Conservation (phyloP, 306 rosid genomes). For the Begonia loranthoides region DNA sequence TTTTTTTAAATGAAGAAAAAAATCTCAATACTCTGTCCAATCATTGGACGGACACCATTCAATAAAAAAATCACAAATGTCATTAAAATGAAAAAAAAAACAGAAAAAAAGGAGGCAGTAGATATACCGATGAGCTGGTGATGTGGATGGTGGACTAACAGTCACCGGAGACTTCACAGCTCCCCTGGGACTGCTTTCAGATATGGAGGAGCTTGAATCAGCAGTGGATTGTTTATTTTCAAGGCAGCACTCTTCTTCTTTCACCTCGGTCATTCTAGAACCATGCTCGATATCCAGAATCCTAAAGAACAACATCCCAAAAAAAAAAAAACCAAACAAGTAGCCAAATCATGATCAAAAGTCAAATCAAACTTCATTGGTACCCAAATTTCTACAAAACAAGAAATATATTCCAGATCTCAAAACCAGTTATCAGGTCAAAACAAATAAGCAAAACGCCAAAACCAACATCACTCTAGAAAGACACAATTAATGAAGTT, state of each 20-base stretch:
- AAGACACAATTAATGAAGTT: conserved; percentile 6
- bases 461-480: neutral
- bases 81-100: neutral
- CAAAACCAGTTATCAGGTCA: conserved; percentile 33
- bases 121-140: conserved; percentile 59
- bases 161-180: conserved; percentile 56
- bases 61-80: no score
- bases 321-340: neutral
- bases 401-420: conserved; percentile 49
- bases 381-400: conserved; percentile 17
- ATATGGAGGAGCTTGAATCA: conserved; percentile 70
- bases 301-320: conserved; percentile 10
- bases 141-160: conserved; percentile 50
- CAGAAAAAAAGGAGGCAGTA: conserved; percentile 1
- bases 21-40: no score
- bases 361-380: conserved; percentile 12
- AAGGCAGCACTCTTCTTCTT: conserved; percentile 65
- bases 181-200: conserved; percentile 68
- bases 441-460: conserved; percentile 13
- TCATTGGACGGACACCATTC: no score
- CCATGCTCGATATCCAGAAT: conserved; percentile 25
- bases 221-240: conserved; percentile 88
- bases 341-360: conserved; percentile 4
- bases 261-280: conserved; percentile 42
- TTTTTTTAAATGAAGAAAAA: no score